Evolutionary conservation across 208 protist genomes (phyloP), one percentile per base, ranked within the genome.

Genomic region (Leishmania mexicana): DNA sequence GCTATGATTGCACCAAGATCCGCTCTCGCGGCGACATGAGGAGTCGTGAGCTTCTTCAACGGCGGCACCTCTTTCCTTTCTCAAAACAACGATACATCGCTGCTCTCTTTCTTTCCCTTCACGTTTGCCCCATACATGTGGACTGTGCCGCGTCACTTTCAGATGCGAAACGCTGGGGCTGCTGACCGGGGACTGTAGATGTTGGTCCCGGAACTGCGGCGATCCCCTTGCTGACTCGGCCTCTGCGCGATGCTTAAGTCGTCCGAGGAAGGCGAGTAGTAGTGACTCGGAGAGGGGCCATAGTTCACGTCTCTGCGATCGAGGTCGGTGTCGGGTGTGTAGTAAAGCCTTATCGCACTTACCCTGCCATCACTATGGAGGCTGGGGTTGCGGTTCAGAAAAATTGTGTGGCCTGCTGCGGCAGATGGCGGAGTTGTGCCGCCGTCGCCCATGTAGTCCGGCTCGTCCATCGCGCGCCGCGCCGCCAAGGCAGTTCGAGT

Each of bases 351-450:
- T n/a, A 40, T 65, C 21, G 53, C 70, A 62, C 74, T 72, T 8
- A 38, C n/a, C 49, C 31, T 65, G 45, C 67, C 84, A 60, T 77
- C 80, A 73, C 73, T 74, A 51, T 78, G 73, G 60, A 49, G 4
- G 28, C 24, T 75, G 17, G 78, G 58, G 68, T 77, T 86, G 42
- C 75, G 65, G 40, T 80, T 86, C 45, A 83, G 78, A 21, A 80
- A 35, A 49, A 78, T 88, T 0, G 65, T 86, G 75, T 83, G 54
- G 2, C 81, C 87, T 35, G 75, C 72, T 8, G 45, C 51, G 2
- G 57, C 0, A 3, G 28, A 68, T 15, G 54, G 79, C 49, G 80
- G 75, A 13, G 75, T 2, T 8, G 62, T 75, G 57, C 35, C 64
- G 45, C 60, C 67, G 21, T 28, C 15, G 60, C 73, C 79, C 5